Evolutionary conservation across 2,329 filamentous ascomycete species (phyloP).

Genomic region (Trichoderma cornu-damae): DNA sequence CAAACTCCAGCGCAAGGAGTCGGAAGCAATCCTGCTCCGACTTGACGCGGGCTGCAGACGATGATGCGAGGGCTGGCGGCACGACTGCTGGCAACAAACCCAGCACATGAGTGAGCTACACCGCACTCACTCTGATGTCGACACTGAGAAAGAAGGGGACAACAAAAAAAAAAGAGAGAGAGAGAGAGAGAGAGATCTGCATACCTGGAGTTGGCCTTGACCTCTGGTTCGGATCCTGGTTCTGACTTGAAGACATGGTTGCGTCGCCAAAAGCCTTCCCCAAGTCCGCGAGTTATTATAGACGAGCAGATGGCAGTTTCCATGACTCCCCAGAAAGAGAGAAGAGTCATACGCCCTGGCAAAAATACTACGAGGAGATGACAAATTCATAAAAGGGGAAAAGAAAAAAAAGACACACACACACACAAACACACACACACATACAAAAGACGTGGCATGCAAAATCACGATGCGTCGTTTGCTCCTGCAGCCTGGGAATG

Average conservation of each 20-base stretch:
- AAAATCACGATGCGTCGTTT: too few species aligned
- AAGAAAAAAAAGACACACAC: too few species aligned
- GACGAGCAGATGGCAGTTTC: neutral
- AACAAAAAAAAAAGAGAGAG: neutral
- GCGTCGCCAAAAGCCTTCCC: neutral
- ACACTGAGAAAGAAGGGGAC: neutral
- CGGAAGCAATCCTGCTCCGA: constrained; percentile 28
- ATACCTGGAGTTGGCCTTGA: neutral
- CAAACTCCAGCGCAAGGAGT: constrained; percentile 25
- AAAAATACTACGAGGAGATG: neutral
- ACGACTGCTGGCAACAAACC: neutral
- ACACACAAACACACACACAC: too few species aligned
- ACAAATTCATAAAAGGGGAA: neutral
- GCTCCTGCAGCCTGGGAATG: too few species aligned
- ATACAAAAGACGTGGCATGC: too few species aligned
- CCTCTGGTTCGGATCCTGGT: neutral
- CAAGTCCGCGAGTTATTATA: neutral
- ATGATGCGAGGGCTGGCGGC: neutral
- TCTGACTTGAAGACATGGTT: constrained; percentile 1
- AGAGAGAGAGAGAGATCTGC: neutral
- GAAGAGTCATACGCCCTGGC: too few species aligned
- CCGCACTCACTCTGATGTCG: too few species aligned
- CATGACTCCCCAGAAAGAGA: neutral
- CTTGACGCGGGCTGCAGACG: constrained; percentile 16
- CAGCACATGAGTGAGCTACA: neutral